These are phyloP conservation scores for Microsporum canis DNA, from an alignment of 2,329 filamentous ascomycete genomes.

Conservation along the genomic window DNA sequence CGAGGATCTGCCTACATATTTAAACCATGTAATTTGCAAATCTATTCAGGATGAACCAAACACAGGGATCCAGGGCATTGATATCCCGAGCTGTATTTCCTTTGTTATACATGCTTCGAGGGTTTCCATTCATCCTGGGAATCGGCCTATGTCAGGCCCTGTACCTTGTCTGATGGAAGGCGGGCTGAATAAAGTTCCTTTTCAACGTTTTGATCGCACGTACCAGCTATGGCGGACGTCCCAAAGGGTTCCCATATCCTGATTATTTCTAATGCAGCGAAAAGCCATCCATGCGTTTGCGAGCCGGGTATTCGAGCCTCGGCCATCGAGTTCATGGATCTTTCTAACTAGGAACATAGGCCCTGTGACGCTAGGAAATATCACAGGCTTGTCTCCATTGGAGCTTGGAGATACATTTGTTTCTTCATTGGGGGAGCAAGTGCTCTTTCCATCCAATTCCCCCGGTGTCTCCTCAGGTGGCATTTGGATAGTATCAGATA, in stretches of 20 bases:
- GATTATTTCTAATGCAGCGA: constrained; percentile 34
- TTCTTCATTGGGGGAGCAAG: not conserved
- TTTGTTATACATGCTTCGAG: too few relatives aligned
- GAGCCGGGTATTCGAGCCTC: constrained; percentile 20
- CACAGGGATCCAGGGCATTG: not conserved
- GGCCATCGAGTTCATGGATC: constrained; percentile 33
- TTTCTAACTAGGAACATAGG: constrained; percentile 23
- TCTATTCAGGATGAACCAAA: not conserved
- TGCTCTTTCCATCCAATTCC: not conserved
- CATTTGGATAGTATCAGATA: not conserved
- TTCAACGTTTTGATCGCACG: constrained; percentile 14
- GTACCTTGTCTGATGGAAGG: not conserved
- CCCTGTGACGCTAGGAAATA: constrained; percentile 21
- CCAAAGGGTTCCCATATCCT: constrained; percentile 37
- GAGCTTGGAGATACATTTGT: not conserved
- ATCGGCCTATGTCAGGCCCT: not conserved
- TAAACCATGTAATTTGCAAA: not conserved
- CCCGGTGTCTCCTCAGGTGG: not conserved
- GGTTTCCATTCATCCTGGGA: not conserved
- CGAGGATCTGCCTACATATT: not conserved
- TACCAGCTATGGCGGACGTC: constrained; percentile 35
- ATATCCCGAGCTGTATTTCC: not conserved
- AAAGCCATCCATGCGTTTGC: constrained; percentile 36
- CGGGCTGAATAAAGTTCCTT: not conserved
- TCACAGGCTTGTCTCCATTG: constrained; percentile 13